Conservation (phyloP, 2,329 filamentous ascomycete genomes). For the Hypoxylon sp. region DNA sequence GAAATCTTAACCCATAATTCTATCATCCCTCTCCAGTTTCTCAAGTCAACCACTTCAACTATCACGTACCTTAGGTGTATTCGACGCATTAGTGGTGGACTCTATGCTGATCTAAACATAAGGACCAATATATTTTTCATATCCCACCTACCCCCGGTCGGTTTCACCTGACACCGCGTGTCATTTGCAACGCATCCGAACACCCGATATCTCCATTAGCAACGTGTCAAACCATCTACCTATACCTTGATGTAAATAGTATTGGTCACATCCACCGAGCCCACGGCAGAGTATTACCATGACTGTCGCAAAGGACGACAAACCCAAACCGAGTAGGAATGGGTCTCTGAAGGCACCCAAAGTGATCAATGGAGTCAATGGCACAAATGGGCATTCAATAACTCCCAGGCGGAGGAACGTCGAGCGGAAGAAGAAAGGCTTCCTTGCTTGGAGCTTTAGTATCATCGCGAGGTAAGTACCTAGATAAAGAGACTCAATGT, state of each 20-base stretch:
- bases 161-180: conserved; percentile 27
- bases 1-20: conserved; percentile 7
- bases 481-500: background rate
- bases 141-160: conserved; percentile 27
- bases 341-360: conserved; percentile 57
- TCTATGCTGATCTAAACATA: conserved; percentile 33
- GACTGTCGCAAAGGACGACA: conserved; percentile 46
- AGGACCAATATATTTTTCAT: conserved; percentile 14
- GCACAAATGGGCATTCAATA: conserved; percentile 58
- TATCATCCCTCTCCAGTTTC: conserved; percentile 1
- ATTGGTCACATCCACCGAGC: conserved; percentile 12
- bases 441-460: conserved; percentile 62
- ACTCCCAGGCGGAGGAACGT: conserved; percentile 53
- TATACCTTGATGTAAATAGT: conserved; percentile 36
- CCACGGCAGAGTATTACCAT: conserved; percentile 34
- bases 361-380: conserved; percentile 49
- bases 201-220: conserved; percentile 4
- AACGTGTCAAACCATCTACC: conserved; percentile 24
- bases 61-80: conserved; percentile 4
- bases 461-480: conserved; percentile 66
- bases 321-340: conserved; percentile 54
- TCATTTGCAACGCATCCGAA: conserved; percentile 11
- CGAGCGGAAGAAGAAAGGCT: conserved; percentile 49
- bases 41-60: conserved; percentile 12
- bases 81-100: conserved; percentile 4